Evolutionary conservation across 129 eudicot genomes (phyloP), one percentile per base, ranked within the genome.

Genomic region (Apium graveolens): DNA sequence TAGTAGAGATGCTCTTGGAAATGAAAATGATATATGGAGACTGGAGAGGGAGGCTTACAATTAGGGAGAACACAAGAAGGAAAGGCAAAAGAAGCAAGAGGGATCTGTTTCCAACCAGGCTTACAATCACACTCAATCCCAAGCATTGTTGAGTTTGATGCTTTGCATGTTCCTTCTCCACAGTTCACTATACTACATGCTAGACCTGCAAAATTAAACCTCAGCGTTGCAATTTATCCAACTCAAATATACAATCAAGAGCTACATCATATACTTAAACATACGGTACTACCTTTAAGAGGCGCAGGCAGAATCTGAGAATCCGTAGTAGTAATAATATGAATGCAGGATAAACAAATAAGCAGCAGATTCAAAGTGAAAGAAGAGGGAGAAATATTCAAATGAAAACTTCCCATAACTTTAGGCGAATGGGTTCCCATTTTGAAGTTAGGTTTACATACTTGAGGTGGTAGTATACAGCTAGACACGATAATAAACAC

Each of bases 31-130:
- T n/a, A n/a, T n/a, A n/a, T n/a, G n/a, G n/a, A n/a, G n/a, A n/a
- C n/a, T n/a, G n/a, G 5, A 21, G 26, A 5, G 29, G 3, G 11
- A 26, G 16, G 14, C 76, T 39, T 73, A 73, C 55, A 73, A 26
- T 73, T 73, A 17, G 76, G 76, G 17, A 73, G 34, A 73, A 42
- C 24, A 39, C 55, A 73, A 73, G 76, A 73, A 73, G 51, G 76
- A 45, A 73, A 3, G 20, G 34, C 31, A 12, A 42, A 39, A 73
- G 32, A 27, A 12, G 34, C 51, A n/a, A 73, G 46, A 27, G 46
- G 76, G 46, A 73, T 73, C 21, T 73, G 76, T 51, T 42, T 73
- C 76, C 76, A 73, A 24, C 76, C 76, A 42, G 76, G 76, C 12
- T 73, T 73, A 42, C 76, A 73, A 26, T 39, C 76, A 73, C 76